phyloP scores from a whole-genome alignment of 169 alveolate species.

The Plasmodium ovale region DNA sequence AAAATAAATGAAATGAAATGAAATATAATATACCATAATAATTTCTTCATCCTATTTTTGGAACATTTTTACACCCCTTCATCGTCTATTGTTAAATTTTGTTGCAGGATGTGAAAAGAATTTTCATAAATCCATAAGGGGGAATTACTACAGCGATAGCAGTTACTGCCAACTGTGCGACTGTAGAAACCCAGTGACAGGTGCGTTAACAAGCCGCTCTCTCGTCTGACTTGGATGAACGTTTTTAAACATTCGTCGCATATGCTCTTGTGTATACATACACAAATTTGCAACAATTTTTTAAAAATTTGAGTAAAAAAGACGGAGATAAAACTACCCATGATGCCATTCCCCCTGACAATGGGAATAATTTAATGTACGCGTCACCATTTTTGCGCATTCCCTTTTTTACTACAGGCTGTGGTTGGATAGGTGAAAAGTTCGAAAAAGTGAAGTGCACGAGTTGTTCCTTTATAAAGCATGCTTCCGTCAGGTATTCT shows the following conservation, averaged over 20 bases:
- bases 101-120: conserved; percentile 54
- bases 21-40: background rate
- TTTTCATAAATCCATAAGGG: conserved; percentile 35
- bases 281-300: no score
- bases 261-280: no score
- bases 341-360: no score
- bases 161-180: conserved; percentile 58
- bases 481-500: conserved; percentile 51
- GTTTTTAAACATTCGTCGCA: no score
- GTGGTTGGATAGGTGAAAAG: conserved; percentile 69
- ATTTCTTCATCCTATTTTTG: background rate
- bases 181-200: conserved; percentile 33
- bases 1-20: background rate
- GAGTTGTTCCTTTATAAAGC: conserved; percentile 48
- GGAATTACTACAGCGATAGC: conserved; percentile 34
- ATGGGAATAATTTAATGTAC: background rate
- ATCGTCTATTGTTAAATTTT: background rate
- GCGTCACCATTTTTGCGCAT: background rate
- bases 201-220: background rate
- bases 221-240: background rate
- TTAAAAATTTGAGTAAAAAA: no score
- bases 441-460: conserved; percentile 60
- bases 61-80: background rate
- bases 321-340: no score
- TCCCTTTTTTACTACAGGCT: conserved; percentile 26